A percentile compares a stretch with the other conserved stretches of the same genome.
phyloP scores from a whole-genome alignment of 1,284 basidiomycete genomes.

The Naganishia albida region DNA sequence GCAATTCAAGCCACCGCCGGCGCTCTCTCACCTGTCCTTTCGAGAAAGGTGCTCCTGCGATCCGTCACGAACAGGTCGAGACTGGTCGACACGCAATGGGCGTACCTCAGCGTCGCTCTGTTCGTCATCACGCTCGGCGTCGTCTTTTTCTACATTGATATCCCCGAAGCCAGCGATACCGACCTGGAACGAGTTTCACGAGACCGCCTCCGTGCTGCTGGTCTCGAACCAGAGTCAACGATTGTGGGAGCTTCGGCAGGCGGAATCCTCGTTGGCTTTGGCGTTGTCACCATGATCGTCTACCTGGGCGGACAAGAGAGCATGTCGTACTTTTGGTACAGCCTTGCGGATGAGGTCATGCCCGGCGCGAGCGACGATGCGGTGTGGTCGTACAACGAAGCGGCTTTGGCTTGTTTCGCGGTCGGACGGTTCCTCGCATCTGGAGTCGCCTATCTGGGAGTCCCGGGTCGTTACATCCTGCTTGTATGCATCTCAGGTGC shows the following conservation, averaged over 20 bases:
- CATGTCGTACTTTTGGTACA: constrained; percentile 44
- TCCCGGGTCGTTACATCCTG: constrained; percentile 47
- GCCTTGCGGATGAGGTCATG: constrained; percentile 34
- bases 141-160: constrained; percentile 51
- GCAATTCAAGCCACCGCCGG: constrained; percentile 50
- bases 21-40: constrained; percentile 47
- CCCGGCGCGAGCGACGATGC: constrained; percentile 8
- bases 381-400: constrained; percentile 15
- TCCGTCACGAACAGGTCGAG: constrained; percentile 36
- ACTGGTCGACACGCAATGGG: constrained; percentile 52
- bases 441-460: constrained; percentile 41
- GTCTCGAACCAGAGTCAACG: constrained; percentile 12
- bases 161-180: constrained; percentile 48
- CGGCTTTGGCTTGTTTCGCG: constrained; percentile 37
- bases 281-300: constrained; percentile 42
- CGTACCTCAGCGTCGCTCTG: constrained; percentile 51
- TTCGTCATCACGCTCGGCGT: constrained; percentile 50
- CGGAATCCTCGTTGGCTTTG: constrained; percentile 25
- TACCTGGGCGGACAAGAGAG: constrained; percentile 52
- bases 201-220: constrained; percentile 36
- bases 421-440: constrained; percentile 46
- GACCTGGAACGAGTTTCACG: constrained; percentile 45
- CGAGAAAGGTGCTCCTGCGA: constrained; percentile 45
- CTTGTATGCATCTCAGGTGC: constrained; percentile 41
- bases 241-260: constrained; percentile 6